Percentiles rank a stretch among this genome's conserved stretches.
Conservation (phyloP, 495 filamentous ascomycete species). For the Penicillium turbatum region DNA sequence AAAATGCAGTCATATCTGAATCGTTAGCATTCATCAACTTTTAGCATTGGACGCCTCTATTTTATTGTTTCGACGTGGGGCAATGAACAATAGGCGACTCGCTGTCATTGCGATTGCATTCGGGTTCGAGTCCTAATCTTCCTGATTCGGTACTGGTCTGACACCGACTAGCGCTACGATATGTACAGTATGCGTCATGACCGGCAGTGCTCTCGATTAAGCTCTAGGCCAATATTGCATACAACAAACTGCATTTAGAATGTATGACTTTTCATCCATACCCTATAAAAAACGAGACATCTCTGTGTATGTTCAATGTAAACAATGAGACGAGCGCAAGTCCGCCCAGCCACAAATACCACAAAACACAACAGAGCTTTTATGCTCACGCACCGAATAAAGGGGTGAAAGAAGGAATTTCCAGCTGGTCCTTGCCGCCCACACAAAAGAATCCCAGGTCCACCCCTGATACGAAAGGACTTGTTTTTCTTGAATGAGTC, state of each 20-base stretch:
- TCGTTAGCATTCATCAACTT: background rate
- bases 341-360: constrained; percentile 8
- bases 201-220: background rate
- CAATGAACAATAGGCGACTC: constrained; percentile 3
- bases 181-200: constrained; percentile 3
- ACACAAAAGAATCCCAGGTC: constrained; percentile 18
- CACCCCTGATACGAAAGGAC: constrained; percentile 21
- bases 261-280: background rate
- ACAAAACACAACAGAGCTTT: background rate
- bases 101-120: background rate
- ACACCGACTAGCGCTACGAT: background rate
- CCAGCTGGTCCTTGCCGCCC: constrained; percentile 22
- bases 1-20: background rate
- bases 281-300: background rate
- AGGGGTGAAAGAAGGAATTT: constrained; percentile 20
- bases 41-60: background rate
- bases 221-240: background rate
- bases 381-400: constrained; percentile 29
- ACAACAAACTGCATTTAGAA: background rate
- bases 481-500: constrained; percentile 18
- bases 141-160: background rate
- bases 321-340: background rate
- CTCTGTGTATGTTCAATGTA: background rate
- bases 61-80: constrained; percentile 5
- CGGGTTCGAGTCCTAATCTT: constrained; percentile 6